A percentile compares a stretch with the other conserved stretches of the same genome.
phyloP scores from a whole-genome alignment of 108 stramenopile species.

The Poteriospumella lacustris region DNA sequence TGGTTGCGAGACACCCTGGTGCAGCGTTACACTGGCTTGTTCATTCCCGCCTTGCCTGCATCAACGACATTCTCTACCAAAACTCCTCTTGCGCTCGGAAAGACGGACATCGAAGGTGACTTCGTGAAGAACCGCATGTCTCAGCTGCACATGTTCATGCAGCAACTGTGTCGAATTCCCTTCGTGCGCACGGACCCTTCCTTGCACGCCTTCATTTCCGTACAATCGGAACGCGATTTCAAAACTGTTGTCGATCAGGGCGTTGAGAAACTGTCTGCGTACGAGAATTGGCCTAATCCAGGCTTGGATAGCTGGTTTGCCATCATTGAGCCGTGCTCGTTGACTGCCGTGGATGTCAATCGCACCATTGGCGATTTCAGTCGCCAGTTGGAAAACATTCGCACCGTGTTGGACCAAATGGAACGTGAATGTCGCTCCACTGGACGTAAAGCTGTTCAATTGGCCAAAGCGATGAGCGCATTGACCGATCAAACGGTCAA shows the following conservation, averaged over 20 bases:
- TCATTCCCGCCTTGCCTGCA: constrained; percentile 15
- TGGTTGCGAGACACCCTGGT: constrained; percentile 27
- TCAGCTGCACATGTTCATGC: constrained; percentile 21
- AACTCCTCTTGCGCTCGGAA: neutral
- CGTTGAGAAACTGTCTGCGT: neutral
- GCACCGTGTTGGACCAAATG: neutral
- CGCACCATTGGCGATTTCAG: neutral
- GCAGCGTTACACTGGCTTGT: constrained; percentile 28
- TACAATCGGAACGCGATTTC: constrained; percentile 30
- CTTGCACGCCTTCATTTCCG: constrained; percentile 25
- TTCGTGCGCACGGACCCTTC: constrained; percentile 17
- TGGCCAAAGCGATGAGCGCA: neutral
- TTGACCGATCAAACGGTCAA: neutral
- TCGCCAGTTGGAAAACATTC: neutral
- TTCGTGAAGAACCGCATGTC: constrained; percentile 21
- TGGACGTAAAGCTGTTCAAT: neutral
- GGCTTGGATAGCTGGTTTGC: neutral
- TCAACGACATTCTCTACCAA: neutral
- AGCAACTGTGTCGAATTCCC: constrained; percentile 29
- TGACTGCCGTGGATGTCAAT: neutral
- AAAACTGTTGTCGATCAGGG: neutral
- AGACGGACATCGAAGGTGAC: neutral
- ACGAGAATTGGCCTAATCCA: neutral
- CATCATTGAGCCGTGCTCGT: no score
- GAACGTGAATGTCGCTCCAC: neutral